Base-by-base conservation (phyloP, 345 rosid species). In the Citrus cavaleriei region DNA sequence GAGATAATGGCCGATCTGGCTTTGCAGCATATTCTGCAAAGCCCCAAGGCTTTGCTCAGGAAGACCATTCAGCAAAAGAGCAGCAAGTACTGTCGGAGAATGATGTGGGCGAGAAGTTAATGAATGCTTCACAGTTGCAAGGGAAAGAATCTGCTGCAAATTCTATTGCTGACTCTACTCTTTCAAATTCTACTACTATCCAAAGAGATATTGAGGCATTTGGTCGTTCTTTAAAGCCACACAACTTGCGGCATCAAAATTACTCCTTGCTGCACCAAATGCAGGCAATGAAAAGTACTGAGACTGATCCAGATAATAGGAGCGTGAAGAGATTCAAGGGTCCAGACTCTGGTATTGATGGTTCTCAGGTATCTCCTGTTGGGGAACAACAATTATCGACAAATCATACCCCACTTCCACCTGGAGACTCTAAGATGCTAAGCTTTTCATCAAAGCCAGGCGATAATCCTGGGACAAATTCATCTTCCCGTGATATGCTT, bases 191-290 rank as follows among this genome's bases (percentile, higher is more conserved):
- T 24, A 78, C 82, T 75, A 77, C 81, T 75, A 77, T 81, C 32
- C 91, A 86, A 81, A 84, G 75, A 79, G 87, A 89, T 76, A 81
- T 83, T 84, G 95, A 89, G 87, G 85, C 95, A 68, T 88, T 87
- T 85, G 93, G 82, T 63, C 87, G 79, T 40, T 86, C 90, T 81
- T 84, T 90, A 81, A 84, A 84, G 70, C 88, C 90, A 64, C 87
- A 81, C 78, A 84, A 82, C 76, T 54, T 70, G 68, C 59, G 75
- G 57, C 81, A 80, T 80, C 87, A 84, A 83, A 89, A 82, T 61
- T 83, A 81, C 81, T 86, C 91, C 75, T 72, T 86, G 55, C 76
- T 81, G 79, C 89, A 88, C 55, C 88, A 90, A 78, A 77, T 86
- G 77, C 93, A 85, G 85, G 88, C 85, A 76, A 85, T 84, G 83